Base-by-base conservation (phyloP, 2,329 filamentous ascomycete species). In the Colletotrichum tropicicola region DNA sequence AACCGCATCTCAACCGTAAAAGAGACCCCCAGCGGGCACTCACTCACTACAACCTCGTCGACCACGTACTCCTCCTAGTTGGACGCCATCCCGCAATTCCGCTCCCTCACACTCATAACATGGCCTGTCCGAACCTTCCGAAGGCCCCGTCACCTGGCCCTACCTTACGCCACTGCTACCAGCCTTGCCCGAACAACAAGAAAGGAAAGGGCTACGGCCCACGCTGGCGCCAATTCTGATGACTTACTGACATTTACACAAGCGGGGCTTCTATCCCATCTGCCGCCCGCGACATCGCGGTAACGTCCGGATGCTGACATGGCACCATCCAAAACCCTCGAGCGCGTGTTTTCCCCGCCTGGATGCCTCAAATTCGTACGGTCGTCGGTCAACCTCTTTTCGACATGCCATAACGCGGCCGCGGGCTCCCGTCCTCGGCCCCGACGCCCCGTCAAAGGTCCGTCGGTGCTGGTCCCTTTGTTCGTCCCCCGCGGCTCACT, bases 91-190 rank as follows among this genome's bases (percentile, higher is more conserved):
- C 39, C 23, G 49, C 39, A n/a, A 44, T 48, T 57, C 41, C 52
- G 41, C 41, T 13, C 32, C 47, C 4, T 54, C 39, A 48, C n/a
- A n/a, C n/a, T n/a, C n/a, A n/a, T 37, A 28, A 39, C 17, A 30
- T 35, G 15, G 32, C 44, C 51, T 23, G 28, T 56, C 51, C 62
- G 62, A 56, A 61, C 37, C 57, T 61, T 62, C 62, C 57, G 62
- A 30, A 39, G 17, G 21, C 17, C 23, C 37, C 8, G n/a, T 17
- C n/a, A 17, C 37, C n/a, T n/a, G n/a, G n/a, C n/a, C n/a, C n/a
- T n/a, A n/a, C n/a, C n/a, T 17, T 17, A 41, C 37, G 15, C 15
- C 13, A 17, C 23, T 15, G 21, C 6, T 12, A 13, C 58, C 32
- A 59, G 13, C 32, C 41, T 19, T 53, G 10, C 39, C 25, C 25